Evolutionary conservation across 306 rosid genomes (phyloP).

Genomic region (Albizia julibrissin): DNA sequence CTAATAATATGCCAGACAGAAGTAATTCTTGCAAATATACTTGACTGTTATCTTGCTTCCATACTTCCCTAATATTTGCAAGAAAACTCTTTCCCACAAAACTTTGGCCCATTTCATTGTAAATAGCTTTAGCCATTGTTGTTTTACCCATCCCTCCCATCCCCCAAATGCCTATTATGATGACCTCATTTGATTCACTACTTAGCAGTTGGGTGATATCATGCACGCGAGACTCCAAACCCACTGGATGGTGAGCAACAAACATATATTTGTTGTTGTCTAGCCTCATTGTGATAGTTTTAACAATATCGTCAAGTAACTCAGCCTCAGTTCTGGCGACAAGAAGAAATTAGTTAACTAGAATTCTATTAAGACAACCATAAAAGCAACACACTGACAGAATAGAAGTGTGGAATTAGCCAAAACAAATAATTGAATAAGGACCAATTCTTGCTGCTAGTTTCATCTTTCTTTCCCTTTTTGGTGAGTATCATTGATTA

Average conservation of each 20-base stretch:
- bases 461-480: no score
- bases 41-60: neutral
- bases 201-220: neutral
- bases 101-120: neutral
- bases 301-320: neutral
- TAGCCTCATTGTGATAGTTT: neutral
- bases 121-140: neutral
- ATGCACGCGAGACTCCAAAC: neutral
- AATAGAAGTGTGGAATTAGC: neutral
- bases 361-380: neutral
- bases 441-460: neutral
- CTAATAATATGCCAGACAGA: neutral
- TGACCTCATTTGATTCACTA: neutral
- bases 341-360: neutral
- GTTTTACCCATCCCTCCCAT: neutral
- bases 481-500: no score
- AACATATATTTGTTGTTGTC: neutral
- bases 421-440: neutral
- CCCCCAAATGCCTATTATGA: neutral
- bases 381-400: neutral
- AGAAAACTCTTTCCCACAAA: neutral
- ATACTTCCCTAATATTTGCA: neutral
- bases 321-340: neutral
- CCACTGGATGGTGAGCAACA: neutral
- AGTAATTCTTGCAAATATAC: neutral